Evolutionary conservation across 1,284 basidiomycete genomes (phyloP), one percentile per base, ranked within the genome.

Genomic region (Veloboletus limbatus): DNA sequence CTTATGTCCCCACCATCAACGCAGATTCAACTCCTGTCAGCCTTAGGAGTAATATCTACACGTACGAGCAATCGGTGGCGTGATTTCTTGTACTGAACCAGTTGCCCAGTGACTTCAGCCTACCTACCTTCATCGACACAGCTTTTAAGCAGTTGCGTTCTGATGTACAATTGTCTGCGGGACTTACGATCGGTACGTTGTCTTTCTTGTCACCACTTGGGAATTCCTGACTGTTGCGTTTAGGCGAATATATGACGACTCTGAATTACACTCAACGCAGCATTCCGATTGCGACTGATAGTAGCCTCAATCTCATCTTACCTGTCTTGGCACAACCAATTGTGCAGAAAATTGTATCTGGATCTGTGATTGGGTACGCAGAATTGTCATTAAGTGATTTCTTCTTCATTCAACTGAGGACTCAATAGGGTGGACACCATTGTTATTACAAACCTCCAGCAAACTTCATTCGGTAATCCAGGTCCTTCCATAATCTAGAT

Each of bases 281-380:
- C 40, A 74, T 90, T 20, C 74, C 79, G 3, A 82, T 82, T 20
- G 60, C 66, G 26, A 88, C 85, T 2, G 88, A 86, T 58, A 62
- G 75, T 11, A 81, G 72, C 43, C 68, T 88, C 45, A 72, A 86
- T 58, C 62, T 82, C 40, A 76, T 91, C 39, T 70, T 91, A 8
- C 88, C 87, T 8, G 65, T 86, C 36, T 74, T 91, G 41, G 87
- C 88, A 2, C 73, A 78, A 48, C 88, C 88, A 3, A 88, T 91
- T 49, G 88, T 90, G n/a, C 85, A 91, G 64, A 81, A 79, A 54
- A 78, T 91, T 51, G 83, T 91, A 32, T 72, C 76, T 21, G 77
- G 73, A 20, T 73, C 84, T 8, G 65, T 72, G 16, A 67, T 91
- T 42, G 74, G 76, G 81, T 82, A 55, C 14, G 69, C 55, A 10